These are phyloP conservation scores for Ceratobasidium sp. DNA, from an alignment of 1,284 basidiomycete species.

Conservation along the genomic window DNA sequence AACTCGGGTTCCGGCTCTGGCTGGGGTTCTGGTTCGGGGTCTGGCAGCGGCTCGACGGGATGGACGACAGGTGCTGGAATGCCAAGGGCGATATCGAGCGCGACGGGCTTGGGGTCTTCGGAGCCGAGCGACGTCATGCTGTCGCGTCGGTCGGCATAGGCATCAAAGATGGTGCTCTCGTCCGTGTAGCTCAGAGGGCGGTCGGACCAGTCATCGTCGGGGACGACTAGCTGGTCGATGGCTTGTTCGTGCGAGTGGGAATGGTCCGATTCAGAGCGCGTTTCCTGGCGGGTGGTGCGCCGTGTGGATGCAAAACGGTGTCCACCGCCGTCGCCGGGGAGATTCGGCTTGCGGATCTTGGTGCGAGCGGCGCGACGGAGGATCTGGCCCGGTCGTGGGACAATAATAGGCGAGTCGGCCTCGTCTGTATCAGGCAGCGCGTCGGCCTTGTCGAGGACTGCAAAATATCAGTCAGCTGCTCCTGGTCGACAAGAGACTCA, in stretches of 20 bases:
- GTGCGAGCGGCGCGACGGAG: constrained; percentile 91
- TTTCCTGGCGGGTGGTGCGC: constrained; percentile 50
- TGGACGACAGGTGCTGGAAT: constrained; percentile 8
- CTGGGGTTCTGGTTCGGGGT: constrained; percentile 25
- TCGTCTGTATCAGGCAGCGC: constrained; percentile 74
- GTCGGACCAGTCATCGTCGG: constrained; percentile 42
- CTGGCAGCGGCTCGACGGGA: constrained; percentile 37
- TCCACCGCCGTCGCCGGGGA: constrained; percentile 76
- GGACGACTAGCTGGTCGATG: neutral
- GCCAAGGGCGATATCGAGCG: constrained; percentile 46
- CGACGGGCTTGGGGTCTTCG: constrained; percentile 48
- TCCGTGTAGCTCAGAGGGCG: constrained; percentile 77
- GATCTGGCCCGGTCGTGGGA: constrained; percentile 84
- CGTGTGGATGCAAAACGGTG: constrained; percentile 70
- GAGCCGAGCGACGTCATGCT: constrained; percentile 37
- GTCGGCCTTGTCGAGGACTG: constrained; percentile 71
- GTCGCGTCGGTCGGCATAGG: constrained; percentile 61
- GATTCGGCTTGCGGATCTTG: constrained; percentile 89
- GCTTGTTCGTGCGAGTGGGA: constrained; percentile 1
- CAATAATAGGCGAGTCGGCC: constrained; percentile 86
- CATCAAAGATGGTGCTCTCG: constrained; percentile 80
- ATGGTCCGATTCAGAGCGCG: constrained; percentile 43
- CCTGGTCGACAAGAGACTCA: constrained; percentile 55
- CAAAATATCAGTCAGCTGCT: constrained; percentile 36
- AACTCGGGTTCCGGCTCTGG: constrained; percentile 51